These are phyloP conservation scores for Epichloe sylvatica DNA, from an alignment of 2,329 filamentous ascomycete genomes.

Conservation along the genomic window DNA sequence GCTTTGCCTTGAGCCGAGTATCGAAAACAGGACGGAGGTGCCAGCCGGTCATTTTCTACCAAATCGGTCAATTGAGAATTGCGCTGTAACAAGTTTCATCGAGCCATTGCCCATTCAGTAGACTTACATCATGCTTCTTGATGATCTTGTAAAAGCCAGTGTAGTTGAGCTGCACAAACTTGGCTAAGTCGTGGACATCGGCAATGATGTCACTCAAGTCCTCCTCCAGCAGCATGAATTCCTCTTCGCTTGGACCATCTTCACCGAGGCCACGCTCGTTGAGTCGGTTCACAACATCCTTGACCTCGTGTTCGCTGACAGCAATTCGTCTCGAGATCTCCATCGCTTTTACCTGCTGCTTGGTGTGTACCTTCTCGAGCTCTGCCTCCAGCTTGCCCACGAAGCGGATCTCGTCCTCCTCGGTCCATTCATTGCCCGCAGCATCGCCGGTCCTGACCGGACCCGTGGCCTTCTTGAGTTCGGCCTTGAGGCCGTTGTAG, in stretches of 20 bases:
- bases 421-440: slow-evolving; percentile 58
- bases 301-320: slow-evolving; percentile 77
- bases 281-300: slow-evolving; percentile 66
- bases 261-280: slow-evolving; percentile 45
- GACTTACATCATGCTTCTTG: slow-evolving; percentile 89
- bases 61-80: neutral
- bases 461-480: slow-evolving; percentile 63
- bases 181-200: slow-evolving; percentile 93
- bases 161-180: slow-evolving; percentile 97
- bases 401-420: slow-evolving; percentile 83
- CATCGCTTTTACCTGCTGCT: slow-evolving; percentile 92
- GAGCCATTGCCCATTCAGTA: neutral
- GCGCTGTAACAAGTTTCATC: neutral
- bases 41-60: slow-evolving; percentile 84
- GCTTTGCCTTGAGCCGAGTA: slow-evolving; percentile 82
- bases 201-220: slow-evolving; percentile 96
- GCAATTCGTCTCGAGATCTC: slow-evolving; percentile 88
- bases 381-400: slow-evolving; percentile 77
- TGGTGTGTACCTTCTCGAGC: slow-evolving; percentile 93
- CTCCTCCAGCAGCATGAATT: slow-evolving; percentile 86
- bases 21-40: slow-evolving; percentile 93
- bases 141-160: slow-evolving; percentile 99
- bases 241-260: slow-evolving; percentile 64
- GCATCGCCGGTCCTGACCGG: slow-evolving; percentile 25
- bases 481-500: slow-evolving; percentile 84